Evolutionary conservation across 345 rosid species (phyloP).

Genomic region (Physaria fendleri): DNA sequence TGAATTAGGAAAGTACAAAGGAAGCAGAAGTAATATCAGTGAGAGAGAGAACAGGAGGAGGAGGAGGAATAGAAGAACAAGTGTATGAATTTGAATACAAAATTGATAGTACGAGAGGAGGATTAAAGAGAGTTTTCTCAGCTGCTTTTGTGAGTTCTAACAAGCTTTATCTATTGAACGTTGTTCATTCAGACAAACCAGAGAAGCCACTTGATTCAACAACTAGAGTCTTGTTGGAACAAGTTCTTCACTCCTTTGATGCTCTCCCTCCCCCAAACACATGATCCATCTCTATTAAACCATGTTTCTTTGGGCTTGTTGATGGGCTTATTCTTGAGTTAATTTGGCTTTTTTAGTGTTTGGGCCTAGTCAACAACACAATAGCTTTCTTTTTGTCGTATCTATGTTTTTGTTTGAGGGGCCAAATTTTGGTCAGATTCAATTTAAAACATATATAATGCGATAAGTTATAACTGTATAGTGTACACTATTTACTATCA

Average conservation of each 20-base stretch:
- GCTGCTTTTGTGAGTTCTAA: constrained; percentile 77
- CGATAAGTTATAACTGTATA: not conserved
- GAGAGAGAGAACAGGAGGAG: constrained; percentile 51
- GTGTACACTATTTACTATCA: no score
- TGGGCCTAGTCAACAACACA: no score
- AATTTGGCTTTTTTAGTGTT: not conserved
- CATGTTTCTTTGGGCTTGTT: not conserved
- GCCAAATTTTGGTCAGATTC: not conserved
- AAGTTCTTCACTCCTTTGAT: constrained; percentile 82
- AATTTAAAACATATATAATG: not conserved
- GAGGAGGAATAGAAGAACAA: constrained; percentile 49
- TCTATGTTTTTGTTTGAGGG: not conserved
- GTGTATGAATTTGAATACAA: constrained; percentile 80
- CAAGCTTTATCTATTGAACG: constrained; percentile 69
- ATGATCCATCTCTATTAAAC: not conserved
- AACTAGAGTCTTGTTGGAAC: constrained; percentile 53
- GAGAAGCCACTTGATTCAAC: constrained; percentile 61
- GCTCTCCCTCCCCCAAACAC: constrained; percentile 20
- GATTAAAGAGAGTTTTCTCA: constrained; percentile 72
- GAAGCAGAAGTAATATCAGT: constrained; percentile 66
- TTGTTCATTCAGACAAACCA: constrained; percentile 64
- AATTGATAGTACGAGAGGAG: constrained; percentile 81
- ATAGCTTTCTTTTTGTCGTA: no score
- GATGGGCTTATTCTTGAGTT: not conserved
- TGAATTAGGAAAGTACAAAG: constrained; percentile 69